Evolutionary conservation across 108 stramenopile species (phyloP), one percentile per base, ranked within the genome.

Genomic region (Cyclotella baltica): DNA sequence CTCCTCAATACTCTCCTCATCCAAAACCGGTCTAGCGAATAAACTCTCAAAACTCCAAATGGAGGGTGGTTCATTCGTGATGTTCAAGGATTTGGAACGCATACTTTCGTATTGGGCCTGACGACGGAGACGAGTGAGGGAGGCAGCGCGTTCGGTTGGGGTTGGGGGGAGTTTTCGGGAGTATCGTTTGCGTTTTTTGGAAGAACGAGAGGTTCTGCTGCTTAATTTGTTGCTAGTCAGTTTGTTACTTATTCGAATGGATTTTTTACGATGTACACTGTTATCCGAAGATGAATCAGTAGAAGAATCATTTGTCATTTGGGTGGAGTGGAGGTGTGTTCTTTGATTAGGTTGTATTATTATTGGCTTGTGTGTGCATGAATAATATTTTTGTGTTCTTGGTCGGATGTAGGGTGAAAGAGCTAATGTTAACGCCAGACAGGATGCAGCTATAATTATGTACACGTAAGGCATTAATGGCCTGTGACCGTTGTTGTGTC

Each of bases 11-110:
- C 86, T 78, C 64, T 81, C 73, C 38, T 92, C 86, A 67, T 95
- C 94, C 65, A 83, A 82, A 19, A 96, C 88, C 0, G 95, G 85
- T 34, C 77, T 84, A 16, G 92, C 89, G 71, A 96, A 96, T 9
- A 96, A 73, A 23, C 75, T 80, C 53, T 96, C 95, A 68, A 96
- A 96, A 43, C 83, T 85, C 92, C 92, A 96, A 37, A 96, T 88
- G 53, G 69, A 85, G 0, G 89, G 87, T 11, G 84, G 76, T 11
- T 78, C 88, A 31, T 77, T 67, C 27, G 62, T 73, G 5, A 62
- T 81, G 22, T 65, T 69, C 20, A 81, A 62, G 4, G 78, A 70
- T 8, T 34, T 51, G 10, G 61, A 40, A 6, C 83, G 72, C 62
- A 94, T 80, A 65, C 73, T 70, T 65, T 94, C 90, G 73, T 92